phyloP scores from a whole-genome alignment of 805 yeast species.

The Hemisphaericaspora nanyangensis region DNA sequence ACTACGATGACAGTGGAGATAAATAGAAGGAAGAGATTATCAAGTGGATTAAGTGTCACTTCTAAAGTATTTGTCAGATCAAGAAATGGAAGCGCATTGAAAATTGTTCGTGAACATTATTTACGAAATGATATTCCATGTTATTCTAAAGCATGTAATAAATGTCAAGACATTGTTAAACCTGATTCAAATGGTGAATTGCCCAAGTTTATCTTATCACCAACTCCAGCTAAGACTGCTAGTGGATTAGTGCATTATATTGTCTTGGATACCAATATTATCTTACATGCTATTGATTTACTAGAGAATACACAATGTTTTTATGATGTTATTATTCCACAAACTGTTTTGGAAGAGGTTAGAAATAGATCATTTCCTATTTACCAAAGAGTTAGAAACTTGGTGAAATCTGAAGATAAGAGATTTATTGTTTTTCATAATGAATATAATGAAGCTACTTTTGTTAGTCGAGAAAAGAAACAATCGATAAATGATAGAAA shows the following conservation, averaged over 20 bases:
- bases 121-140: constrained; percentile 91
- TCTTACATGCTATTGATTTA: constrained; percentile 83
- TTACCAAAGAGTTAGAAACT: constrained; percentile 74
- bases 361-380: constrained; percentile 83
- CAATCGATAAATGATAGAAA: constrained; percentile 87
- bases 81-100: constrained; percentile 83
- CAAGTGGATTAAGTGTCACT: constrained; percentile 55
- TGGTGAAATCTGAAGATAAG: constrained; percentile 73
- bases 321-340: constrained; percentile 91
- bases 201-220: constrained; percentile 66
- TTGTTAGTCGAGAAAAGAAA: constrained; percentile 52
- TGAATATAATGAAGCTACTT: constrained; percentile 77
- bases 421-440: constrained; percentile 90
- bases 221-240: constrained; percentile 48
- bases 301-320: constrained; percentile 74
- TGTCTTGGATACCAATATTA: constrained; percentile 84
- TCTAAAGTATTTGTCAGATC: constrained; percentile 91
- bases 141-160: constrained; percentile 63
- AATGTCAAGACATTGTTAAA: constrained; percentile 53
- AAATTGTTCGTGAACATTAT: constrained; percentile 92
- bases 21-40: constrained; percentile 33
- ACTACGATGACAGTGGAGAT: constrained; percentile 13
- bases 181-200: constrained; percentile 66
- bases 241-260: constrained; percentile 65
- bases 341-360: constrained; percentile 91